Base-by-base conservation (phyloP, 345 rosid species). In the Populus euphratica region DNA sequence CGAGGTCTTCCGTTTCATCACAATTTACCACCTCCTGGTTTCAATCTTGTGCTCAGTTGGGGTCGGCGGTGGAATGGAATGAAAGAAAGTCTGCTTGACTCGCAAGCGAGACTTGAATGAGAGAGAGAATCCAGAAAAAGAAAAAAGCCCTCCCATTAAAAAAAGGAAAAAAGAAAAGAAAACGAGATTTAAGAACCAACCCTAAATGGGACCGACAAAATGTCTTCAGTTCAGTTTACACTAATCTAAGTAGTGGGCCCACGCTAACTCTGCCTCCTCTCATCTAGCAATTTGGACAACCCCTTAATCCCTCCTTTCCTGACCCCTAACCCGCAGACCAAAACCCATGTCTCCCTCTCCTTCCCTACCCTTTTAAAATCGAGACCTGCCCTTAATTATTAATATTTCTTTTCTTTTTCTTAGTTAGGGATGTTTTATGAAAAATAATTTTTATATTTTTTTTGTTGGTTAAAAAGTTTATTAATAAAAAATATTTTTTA, bases 311-410 rank as follows among this genome's bases (percentile, higher is more conserved):
- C 80, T 41, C 38, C 16, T 39, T 73, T 27, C 64, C 52, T 74
- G 84, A 84, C 73, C 82, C 87, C 87, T 79, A 79, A 74, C 83
- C 87, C 82, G 75, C 83, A 73, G 86, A 81, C 89, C 83, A 69
- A 35, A 69, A 0, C 33, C 77, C 66, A 5, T 29, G 38, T 25
- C 76, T 61, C 75, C 29, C 18, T n/a, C 76, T n/a, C 31, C 27
- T 5, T 47, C 5, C 4, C 6, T 36, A 23, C 39, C 70, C 71
- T 8, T 17, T n/a, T 1, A n/a, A 17, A 49, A n/a, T 21, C 81
- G 52, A 25, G 33, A 18, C 36, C 72, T 8, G 11, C 70, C 70
- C 61, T 14, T 31, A 7, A 2, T 13, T 25, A 10, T 27, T 27
- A 41, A 41, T 41, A 11, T 17, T 27, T 8, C 5, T 29, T 29